Conservation (phyloP, 2,329 filamentous ascomycete species). For the Aspergillus neoniger region DNA sequence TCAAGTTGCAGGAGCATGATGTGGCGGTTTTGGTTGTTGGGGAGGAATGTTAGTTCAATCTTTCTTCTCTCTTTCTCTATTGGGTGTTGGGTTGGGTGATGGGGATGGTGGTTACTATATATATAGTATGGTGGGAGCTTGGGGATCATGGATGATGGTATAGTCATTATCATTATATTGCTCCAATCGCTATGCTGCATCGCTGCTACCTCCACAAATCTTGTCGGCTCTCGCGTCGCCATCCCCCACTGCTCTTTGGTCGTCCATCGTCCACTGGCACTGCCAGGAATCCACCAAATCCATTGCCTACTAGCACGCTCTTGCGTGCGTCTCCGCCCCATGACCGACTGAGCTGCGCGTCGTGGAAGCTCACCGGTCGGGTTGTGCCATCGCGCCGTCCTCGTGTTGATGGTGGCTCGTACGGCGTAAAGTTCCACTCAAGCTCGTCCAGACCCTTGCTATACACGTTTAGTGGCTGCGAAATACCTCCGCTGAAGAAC, state of each 20-base stretch:
- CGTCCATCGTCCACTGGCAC: conserved; percentile 57
- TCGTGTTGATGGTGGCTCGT: conserved; percentile 50
- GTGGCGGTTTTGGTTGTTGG: conserved; percentile 33
- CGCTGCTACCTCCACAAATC: conserved; percentile 41
- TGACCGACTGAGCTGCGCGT: conserved; percentile 52
- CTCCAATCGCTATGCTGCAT: not conserved
- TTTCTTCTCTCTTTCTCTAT: not conserved
- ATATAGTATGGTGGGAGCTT: not conserved
- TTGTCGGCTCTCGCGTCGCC: conserved; percentile 35
- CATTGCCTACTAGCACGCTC: conserved; percentile 67
- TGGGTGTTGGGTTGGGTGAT: too few species aligned
- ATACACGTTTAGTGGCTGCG: conserved; percentile 63
- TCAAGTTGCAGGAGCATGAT: conserved; percentile 32
- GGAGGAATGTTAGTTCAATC: conserved; percentile 5
- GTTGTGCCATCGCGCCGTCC: conserved; percentile 42
- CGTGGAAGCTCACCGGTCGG: conserved; percentile 51
- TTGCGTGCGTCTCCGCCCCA: conserved; percentile 63
- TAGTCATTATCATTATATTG: not conserved
- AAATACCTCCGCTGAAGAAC: conserved; percentile 41
- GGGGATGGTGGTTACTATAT: not conserved
- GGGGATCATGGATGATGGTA: not conserved
- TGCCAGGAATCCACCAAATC: conserved; percentile 66
- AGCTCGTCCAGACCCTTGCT: conserved; percentile 67
- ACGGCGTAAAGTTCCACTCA: conserved; percentile 67
- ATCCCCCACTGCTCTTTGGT: conserved; percentile 38